Conservation (phyloP, 345 rosid species). For the Eucalyptus caleyi region DNA sequence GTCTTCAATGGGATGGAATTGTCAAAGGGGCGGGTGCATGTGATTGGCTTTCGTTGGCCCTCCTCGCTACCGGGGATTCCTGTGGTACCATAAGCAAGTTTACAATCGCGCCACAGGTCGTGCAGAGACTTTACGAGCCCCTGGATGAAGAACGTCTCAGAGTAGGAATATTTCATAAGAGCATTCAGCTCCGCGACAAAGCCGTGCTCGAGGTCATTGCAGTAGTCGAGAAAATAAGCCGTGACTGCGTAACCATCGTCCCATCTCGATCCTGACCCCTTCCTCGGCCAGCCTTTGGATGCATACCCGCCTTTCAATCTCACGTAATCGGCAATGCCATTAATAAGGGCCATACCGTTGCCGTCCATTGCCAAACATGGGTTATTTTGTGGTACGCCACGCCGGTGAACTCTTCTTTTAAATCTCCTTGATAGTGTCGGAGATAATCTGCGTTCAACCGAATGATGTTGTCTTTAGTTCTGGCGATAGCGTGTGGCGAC, state of each 20-base stretch:
- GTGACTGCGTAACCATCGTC: background rate
- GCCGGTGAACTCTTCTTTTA: no score
- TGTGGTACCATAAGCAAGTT: background rate
- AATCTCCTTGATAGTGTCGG: background rate
- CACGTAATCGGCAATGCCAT: background rate
- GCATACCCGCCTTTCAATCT: background rate
- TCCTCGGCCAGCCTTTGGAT: background rate
- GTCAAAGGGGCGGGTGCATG: background rate
- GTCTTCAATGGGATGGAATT: no score
- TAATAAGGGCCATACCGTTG: background rate
- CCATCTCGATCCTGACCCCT: constrained; percentile 1
- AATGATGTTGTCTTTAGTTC: background rate
- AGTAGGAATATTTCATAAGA: background rate
- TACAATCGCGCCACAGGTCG: background rate
- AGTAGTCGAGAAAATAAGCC: background rate
- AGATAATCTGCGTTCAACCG: background rate
- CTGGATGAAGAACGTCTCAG: background rate
- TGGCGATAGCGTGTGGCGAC: background rate
- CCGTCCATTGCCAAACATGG: background rate
- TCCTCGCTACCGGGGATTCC: background rate
- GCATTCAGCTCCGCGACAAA: background rate
- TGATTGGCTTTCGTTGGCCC: background rate
- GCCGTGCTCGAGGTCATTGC: background rate
- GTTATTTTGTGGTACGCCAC: no score
- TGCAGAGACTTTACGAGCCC: background rate